phyloP scores from a whole-genome alignment of 2,329 filamentous ascomycete genomes.

The Seiridium cupressi region DNA sequence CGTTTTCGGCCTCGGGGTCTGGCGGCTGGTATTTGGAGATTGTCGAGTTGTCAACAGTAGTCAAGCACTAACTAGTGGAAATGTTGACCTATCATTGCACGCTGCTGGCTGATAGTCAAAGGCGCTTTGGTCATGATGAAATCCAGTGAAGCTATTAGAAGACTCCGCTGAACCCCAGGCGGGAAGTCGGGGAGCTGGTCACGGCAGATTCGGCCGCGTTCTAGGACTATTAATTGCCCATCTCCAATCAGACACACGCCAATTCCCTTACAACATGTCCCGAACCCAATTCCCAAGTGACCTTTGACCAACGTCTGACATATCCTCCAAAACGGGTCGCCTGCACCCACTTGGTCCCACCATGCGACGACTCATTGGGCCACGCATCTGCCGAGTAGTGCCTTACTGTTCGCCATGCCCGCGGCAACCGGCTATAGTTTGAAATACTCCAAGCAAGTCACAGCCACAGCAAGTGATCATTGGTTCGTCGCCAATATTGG shows the following conservation, averaged over 20 bases:
- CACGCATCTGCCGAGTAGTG: constrained; percentile 19
- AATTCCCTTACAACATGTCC: not conserved
- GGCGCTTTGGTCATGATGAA: too few species aligned
- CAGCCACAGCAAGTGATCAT: too few species aligned
- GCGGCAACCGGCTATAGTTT: not conserved
- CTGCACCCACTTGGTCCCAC: constrained; percentile 15
- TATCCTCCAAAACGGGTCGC: constrained; percentile 13
- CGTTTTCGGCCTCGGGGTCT: too few species aligned
- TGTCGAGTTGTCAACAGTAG: too few species aligned
- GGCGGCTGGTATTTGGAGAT: too few species aligned
- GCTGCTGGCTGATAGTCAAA: too few species aligned
- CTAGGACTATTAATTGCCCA: constrained; percentile 5
- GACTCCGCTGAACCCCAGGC: too few species aligned
- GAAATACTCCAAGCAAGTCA: too few species aligned
- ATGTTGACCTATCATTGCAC: too few species aligned
- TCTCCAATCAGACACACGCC: not conserved
- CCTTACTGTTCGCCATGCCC: not conserved
- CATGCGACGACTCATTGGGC: constrained; percentile 16
- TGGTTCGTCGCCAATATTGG: too few species aligned
- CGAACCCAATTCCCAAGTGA: not conserved
- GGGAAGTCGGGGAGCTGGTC: not conserved
- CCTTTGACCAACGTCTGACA: constrained; percentile 17
- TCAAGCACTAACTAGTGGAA: too few species aligned
- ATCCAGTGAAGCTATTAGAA: too few species aligned
- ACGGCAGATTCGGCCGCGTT: not conserved